Evolutionary conservation across 495 filamentous ascomycete species (phyloP), one percentile per base, ranked within the genome.

Genomic region (Platismatia glauca): DNA sequence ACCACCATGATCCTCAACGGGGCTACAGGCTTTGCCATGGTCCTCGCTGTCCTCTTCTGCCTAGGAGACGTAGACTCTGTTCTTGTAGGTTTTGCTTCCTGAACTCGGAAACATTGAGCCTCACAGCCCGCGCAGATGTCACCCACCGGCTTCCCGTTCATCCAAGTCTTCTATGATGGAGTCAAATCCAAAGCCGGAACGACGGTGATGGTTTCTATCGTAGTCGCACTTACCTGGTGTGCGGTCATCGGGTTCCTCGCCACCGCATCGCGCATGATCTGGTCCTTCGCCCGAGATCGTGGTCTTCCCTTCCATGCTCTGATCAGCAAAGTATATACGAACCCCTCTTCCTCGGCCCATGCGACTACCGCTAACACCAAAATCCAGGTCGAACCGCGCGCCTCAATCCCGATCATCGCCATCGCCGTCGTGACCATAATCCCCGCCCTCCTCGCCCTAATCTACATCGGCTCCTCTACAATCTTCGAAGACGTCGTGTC

Each of bases 271-370:
- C 74, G 82, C 4, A 77, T 80, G 69, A 71, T 76, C 24, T 84
- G 81, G 81, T 76, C 80, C 0, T 83, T 84, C 63, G 73, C 81
- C 7, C 73, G 82, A 16, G 82, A 84, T 59, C 68, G 71, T 9
- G 82, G 82, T 2, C 67, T 83, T 16, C 82, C 82, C 3, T 83
- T 81, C 60, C 80, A 77, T 12, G 66, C 64, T 0, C 81, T 78
- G 67, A 75, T 85, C 43, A 73, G 74, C 53, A 72, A 77, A 68
- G 81, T 83, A 72, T 61, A 75, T 56, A 55, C 31, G 60, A 55
- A 38, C 34, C 44, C 13, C 1, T n/a, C 13, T 44, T 11, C 31
- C 43, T 64, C 22, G 18, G 24, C n/a, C 12, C 6, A 41, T 38
- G 1, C 15, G 44, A 24, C 15, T 16, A 50, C 7, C 13, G 13